A percentile compares a stretch with the other conserved stretches of the same genome.
Conservation (phyloP, 192 early-diverging fungal species). For the Gamsiella multidivaricata region DNA sequence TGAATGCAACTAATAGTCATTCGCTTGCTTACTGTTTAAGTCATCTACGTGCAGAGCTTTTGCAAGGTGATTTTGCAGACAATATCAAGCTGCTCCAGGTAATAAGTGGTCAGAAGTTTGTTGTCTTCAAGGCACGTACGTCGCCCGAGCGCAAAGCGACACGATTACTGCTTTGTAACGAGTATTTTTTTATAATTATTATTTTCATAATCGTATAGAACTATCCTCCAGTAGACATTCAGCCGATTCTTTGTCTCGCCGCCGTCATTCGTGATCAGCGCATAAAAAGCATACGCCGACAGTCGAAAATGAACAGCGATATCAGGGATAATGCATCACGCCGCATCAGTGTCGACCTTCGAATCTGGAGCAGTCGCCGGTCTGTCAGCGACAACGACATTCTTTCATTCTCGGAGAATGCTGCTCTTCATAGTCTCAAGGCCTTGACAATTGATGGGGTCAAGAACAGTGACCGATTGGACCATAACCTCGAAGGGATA, state of each 20-base stretch:
- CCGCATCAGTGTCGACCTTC: constrained; percentile 29
- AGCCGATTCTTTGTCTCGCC: constrained; percentile 53
- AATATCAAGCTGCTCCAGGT: constrained; percentile 72
- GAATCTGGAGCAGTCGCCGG: constrained; percentile 22
- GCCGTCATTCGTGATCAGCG: constrained; percentile 52
- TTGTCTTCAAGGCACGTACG: neutral
- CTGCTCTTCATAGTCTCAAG: neutral
- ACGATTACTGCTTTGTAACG: neutral
- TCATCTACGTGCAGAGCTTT: constrained; percentile 64
- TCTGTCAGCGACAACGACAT: constrained; percentile 7
- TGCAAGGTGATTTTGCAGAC: constrained; percentile 69
- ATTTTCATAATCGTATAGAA: too few species aligned
- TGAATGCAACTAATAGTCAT: neutral
- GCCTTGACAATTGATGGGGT: constrained; percentile 39
- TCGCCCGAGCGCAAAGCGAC: neutral
- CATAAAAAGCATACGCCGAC: neutral
- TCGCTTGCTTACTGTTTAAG: constrained; percentile 17
- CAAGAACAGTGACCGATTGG: constrained; percentile 40
- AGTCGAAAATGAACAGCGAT: neutral
- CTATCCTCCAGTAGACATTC: constrained; percentile 66
- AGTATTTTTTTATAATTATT: neutral
- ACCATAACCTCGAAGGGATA: constrained; percentile 41
- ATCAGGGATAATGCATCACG: neutral
- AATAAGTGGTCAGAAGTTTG: neutral
- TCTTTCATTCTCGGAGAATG: neutral